These are phyloP conservation scores for Lophiostoma macrostomum DNA, from an alignment of 495 filamentous ascomycete genomes.

Conservation along the genomic window DNA sequence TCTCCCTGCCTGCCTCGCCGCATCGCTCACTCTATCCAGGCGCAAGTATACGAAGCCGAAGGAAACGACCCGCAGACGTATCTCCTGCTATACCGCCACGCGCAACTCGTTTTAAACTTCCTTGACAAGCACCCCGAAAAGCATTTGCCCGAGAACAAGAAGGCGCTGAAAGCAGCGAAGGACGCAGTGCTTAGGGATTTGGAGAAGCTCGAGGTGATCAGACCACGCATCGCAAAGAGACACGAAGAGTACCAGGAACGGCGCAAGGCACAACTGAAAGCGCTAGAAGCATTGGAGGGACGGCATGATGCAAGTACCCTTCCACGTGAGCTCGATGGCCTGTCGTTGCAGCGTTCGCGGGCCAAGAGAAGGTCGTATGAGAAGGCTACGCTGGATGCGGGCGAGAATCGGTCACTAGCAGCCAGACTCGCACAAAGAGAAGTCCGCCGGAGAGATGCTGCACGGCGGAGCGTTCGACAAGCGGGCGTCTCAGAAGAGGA, in stretches of 20 bases:
- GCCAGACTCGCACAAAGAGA: conserved; percentile 74
- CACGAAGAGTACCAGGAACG: conserved; percentile 57
- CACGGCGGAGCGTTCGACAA: conserved; percentile 53
- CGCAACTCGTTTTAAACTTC: conserved; percentile 53
- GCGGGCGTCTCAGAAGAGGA: conserved; percentile 53
- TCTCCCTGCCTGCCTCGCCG: neutral
- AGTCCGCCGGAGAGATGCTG: conserved; percentile 63
- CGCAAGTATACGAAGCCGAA: conserved; percentile 77
- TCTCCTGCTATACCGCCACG: conserved; percentile 78
- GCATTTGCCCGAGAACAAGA: conserved; percentile 49
- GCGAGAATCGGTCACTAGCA: conserved; percentile 70
- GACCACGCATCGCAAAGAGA: conserved; percentile 64
- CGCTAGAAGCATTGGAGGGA: conserved; percentile 36
- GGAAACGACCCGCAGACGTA: conserved; percentile 84
- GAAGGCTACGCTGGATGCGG: conserved; percentile 55
- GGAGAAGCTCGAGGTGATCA: conserved; percentile 59
- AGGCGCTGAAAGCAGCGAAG: conserved; percentile 48
- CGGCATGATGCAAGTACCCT: neutral
- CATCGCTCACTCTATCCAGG: conserved; percentile 44
- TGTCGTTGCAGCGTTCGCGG: neutral
- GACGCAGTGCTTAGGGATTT: conserved; percentile 55
- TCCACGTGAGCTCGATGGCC: conserved; percentile 15
- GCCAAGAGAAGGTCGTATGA: conserved; percentile 13
- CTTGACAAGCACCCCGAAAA: conserved; percentile 46
- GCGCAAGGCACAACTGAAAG: conserved; percentile 33